Evolutionary conservation across 495 filamentous ascomycete species (phyloP), one percentile per base, ranked within the genome.

Genomic region (Penicillium canariense): DNA sequence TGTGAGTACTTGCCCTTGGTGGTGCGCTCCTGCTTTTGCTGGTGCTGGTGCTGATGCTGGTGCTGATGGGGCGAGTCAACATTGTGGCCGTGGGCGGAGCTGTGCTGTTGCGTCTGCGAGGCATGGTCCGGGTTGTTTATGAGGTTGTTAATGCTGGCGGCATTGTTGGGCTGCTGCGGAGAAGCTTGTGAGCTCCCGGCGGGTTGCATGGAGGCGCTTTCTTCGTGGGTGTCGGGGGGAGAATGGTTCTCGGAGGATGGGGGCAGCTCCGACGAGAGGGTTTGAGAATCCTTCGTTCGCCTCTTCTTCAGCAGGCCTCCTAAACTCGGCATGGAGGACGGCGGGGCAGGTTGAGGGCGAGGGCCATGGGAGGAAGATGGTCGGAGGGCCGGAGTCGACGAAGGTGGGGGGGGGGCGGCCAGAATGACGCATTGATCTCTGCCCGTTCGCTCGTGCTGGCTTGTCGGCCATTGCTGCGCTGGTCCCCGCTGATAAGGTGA

Each of bases 1-100:
- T 97, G 82, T 12, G 91, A 87, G 71, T 98, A 98, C 78, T 97
- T 97, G n/a, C 95, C 95, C 79, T 96, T 96, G 42, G 94, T 98
- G 54, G 84, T 81, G 56, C 94, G 82, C 40, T 79, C 71, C 6
- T 71, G 65, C 25, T 67, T 62, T 2, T 58, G 49, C 26, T 54
- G 30, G 8, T 35, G 43, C 27, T 45, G 44, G 34, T 55, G 42
- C 22, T 27, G 20, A 4, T 52, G 54, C 30, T 31, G 42, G 32
- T 50, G 40, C 28, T 64, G 63, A 9, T 51, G 46, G 32, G 17
- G 15, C 32, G 46, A 49, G 32, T 20, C 38, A 17, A 55, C 45
- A 43, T 61, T 45, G n/a, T 56, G 50, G 25, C 20, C 8, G 15
- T 46, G 43, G 43, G 25, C 23, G n/a, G 43, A 27, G 26, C 15